phyloP scores from a whole-genome alignment of 768 basidiomycete species.

The Lactarius tabidus region DNA sequence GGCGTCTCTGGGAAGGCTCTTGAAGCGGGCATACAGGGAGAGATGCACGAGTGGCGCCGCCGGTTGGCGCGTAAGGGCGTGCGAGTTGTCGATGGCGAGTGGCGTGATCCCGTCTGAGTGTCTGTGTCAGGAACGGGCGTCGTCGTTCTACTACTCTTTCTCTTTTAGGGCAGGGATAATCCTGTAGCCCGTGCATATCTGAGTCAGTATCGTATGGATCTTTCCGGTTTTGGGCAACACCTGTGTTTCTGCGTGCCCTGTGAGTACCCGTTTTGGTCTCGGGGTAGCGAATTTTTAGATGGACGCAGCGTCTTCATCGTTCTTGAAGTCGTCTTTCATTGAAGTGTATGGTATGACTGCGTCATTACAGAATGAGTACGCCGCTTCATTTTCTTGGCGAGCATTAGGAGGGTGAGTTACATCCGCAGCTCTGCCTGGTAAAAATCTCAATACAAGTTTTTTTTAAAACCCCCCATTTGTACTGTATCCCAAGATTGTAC shows the following conservation, averaged over 20 bases:
- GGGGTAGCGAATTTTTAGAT: background rate
- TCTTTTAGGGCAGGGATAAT: background rate
- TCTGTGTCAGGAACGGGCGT: background rate
- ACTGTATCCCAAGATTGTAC: too few relatives aligned
- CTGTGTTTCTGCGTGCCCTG: background rate
- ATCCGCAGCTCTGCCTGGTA: background rate
- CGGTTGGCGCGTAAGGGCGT: slow-evolving; percentile 56
- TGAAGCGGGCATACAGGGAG: slow-evolving; percentile 74
- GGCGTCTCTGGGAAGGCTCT: slow-evolving; percentile 64
- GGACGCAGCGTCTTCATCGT: background rate
- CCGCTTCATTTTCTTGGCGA: background rate
- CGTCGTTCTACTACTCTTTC: background rate
- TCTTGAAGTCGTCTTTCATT: background rate
- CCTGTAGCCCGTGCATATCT: background rate
- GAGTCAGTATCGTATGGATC: background rate
- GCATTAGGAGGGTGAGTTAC: background rate
- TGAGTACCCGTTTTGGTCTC: background rate
- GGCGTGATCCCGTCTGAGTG: slow-evolving; percentile 41
- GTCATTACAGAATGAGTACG: background rate
- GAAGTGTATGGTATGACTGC: background rate
- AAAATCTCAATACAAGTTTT: too few relatives aligned
- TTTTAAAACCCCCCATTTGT: too few relatives aligned
- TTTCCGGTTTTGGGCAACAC: background rate
- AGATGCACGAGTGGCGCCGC: slow-evolving; percentile 70
- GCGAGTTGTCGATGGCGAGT: slow-evolving; percentile 65